A percentile compares a stretch with the other conserved stretches of the same genome.
phyloP scores from a whole-genome alignment of 2,329 filamentous ascomycete species.

The Ceratocystis cubensis region DNA sequence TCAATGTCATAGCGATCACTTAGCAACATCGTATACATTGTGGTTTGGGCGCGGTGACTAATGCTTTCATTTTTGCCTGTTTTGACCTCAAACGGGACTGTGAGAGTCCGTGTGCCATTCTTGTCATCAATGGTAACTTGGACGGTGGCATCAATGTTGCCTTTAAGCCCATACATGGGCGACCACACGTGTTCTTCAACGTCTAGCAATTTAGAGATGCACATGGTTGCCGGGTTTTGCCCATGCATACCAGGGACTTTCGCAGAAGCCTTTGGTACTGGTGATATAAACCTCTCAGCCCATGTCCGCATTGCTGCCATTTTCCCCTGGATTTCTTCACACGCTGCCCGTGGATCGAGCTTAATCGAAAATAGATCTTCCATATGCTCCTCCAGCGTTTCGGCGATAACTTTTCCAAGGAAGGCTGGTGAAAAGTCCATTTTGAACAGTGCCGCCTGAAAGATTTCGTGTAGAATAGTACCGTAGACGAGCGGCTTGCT shows the following conservation, averaged over 20 bases:
- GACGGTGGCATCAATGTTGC: constrained; percentile 94
- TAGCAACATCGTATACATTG: constrained; percentile 80
- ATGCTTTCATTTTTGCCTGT: constrained; percentile 75
- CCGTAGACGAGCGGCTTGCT: constrained; percentile 79
- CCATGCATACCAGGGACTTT: constrained; percentile 62
- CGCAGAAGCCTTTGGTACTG: constrained; percentile 55
- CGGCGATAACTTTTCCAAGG: constrained; percentile 53
- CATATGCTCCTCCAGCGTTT: constrained; percentile 60
- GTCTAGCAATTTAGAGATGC: constrained; percentile 84
- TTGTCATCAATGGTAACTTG: constrained; percentile 71
- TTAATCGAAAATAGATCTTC: constrained; percentile 85
- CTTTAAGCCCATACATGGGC: constrained; percentile 91
- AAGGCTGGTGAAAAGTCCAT: constrained; percentile 69
- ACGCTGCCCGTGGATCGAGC: constrained; percentile 57
- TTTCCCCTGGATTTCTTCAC: constrained; percentile 70
- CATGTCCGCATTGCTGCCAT: constrained; percentile 70
- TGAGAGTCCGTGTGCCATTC: constrained; percentile 53
- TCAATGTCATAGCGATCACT: constrained; percentile 93
- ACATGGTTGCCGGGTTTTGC: constrained; percentile 63
- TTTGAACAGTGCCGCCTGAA: constrained; percentile 74
- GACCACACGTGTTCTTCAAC: constrained; percentile 98
- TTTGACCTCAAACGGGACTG: constrained; percentile 90
- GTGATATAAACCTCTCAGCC: constrained; percentile 68
- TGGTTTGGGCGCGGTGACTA: constrained; percentile 83
- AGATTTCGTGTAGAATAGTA: constrained; percentile 86